Conservation (phyloP, 345 rosid species). For the Iberis pinnata region DNA sequence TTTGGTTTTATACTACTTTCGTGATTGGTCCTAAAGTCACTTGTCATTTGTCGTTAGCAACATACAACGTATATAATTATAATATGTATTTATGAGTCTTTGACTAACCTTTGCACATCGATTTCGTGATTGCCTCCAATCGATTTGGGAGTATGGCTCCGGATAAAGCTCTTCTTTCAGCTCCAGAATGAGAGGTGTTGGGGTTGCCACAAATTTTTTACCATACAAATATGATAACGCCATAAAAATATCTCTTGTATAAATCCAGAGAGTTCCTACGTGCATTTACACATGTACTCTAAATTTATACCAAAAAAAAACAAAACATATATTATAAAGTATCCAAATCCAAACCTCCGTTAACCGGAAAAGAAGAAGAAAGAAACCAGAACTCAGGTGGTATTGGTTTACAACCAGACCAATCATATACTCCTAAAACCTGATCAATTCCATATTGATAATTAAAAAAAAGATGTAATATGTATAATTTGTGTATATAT, state of each 20-base stretch:
- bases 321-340: not conserved
- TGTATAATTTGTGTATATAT: no score
- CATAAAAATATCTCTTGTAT: not conserved
- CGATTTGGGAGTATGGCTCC: constrained; percentile 31
- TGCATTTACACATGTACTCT: not conserved
- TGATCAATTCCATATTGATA: no score
- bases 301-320: not conserved
- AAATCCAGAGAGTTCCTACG: constrained; percentile 2
- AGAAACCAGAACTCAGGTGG: constrained; percentile 57
- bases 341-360: constrained; percentile 8
- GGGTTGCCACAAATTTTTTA: constrained; percentile 41
- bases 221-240: constrained; percentile 65
- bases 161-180: constrained; percentile 46
- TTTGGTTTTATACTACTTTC: no score
- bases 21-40: no score
- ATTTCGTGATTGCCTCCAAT: constrained; percentile 39
- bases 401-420: constrained; percentile 48
- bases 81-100: no score
- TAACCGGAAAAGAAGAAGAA: constrained; percentile 29
- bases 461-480: no score
- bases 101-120: constrained; percentile 33
- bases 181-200: constrained; percentile 34
- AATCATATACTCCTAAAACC: constrained; percentile 43
- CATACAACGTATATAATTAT: no score
- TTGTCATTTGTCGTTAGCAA: no score